Percentiles rank a stretch among this genome's conserved stretches.
Conservation (phyloP, 768 basidiomycete species). For the Rickenella mellea region DNA sequence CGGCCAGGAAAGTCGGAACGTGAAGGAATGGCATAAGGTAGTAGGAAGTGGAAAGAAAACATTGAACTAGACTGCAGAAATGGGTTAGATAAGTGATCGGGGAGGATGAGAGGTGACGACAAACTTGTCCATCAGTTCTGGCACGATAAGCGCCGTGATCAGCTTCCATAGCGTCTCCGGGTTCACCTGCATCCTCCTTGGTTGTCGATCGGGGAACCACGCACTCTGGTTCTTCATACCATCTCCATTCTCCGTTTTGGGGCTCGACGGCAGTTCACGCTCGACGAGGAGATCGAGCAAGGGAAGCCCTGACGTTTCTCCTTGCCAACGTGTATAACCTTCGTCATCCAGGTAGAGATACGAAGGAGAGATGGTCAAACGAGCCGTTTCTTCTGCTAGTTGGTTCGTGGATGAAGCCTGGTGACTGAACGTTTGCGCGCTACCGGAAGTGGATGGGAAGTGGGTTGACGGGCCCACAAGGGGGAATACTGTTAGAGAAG, state of each 20-base stretch:
- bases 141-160: slow-evolving; percentile 77
- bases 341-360: slow-evolving; percentile 86
- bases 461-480: slow-evolving; percentile 76
- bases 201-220: slow-evolving; percentile 82
- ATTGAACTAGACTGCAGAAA: slow-evolving; percentile 57
- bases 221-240: slow-evolving; percentile 21
- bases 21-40: slow-evolving; percentile 90
- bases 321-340: slow-evolving; percentile 84
- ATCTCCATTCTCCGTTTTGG: slow-evolving; percentile 11
- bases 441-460: slow-evolving; percentile 44
- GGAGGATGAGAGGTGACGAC: slow-evolving; percentile 18
- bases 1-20: slow-evolving; percentile 79
- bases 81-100: slow-evolving; percentile 7
- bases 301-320: slow-evolving; percentile 87
- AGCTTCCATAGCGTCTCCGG: slow-evolving; percentile 83
- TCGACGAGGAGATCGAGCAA: slow-evolving; percentile 79
- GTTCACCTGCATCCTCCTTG: slow-evolving; percentile 67
- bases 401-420: slow-evolving; percentile 28
- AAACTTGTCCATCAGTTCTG: slow-evolving; percentile 91
- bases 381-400: slow-evolving; percentile 46
- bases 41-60: slow-evolving; percentile 86
- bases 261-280: slow-evolving; percentile 36
- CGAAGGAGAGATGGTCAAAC: slow-evolving; percentile 61
- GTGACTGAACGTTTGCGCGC: slow-evolving; percentile 2
- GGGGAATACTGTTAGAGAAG: slow-evolving; percentile 67